Conservation (phyloP, 208 protist species). For the Leishmania major region DNA sequence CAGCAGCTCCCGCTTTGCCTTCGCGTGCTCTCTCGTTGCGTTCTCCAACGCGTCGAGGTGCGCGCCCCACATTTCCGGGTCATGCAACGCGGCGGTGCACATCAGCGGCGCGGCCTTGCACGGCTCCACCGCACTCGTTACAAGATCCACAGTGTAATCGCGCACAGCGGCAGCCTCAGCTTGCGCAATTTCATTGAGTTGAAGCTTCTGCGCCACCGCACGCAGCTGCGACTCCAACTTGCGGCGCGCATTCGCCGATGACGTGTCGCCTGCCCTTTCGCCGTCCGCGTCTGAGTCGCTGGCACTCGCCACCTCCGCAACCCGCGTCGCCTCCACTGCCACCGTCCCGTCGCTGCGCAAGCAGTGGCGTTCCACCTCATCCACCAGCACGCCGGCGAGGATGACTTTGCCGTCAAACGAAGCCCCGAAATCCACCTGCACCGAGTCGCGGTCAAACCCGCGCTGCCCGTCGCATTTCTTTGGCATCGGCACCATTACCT, state of each 20-base stretch:
- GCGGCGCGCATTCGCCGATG: constrained; percentile 17
- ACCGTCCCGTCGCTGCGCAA: constrained; percentile 33
- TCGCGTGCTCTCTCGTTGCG: constrained; percentile 10
- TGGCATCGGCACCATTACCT: constrained; percentile 36
- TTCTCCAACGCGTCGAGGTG: constrained; percentile 22
- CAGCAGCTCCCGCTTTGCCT: constrained; percentile 13
- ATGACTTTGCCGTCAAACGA: constrained; percentile 24
- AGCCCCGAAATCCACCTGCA: constrained; percentile 32
- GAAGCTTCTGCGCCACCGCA: constrained; percentile 16
- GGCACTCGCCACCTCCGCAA: constrained; percentile 17
- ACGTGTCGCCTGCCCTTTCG: background rate
- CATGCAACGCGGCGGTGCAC: constrained; percentile 11
- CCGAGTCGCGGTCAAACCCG: constrained; percentile 27
- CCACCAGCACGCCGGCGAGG: constrained; percentile 24
- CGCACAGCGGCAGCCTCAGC: constrained; percentile 15
- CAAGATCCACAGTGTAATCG: constrained; percentile 14
- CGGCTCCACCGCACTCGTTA: constrained; percentile 7
- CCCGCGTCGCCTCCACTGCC: constrained; percentile 13
- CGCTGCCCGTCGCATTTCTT: background rate
- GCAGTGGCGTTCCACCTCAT: constrained; percentile 21
- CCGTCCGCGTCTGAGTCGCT: constrained; percentile 23
- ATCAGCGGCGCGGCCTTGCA: constrained; percentile 6
- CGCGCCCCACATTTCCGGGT: constrained; percentile 19
- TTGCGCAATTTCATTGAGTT: constrained; percentile 20
- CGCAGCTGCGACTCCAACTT: constrained; percentile 26